Evolutionary conservation across 2,329 filamentous ascomycete genomes (phyloP).

Genomic region (Metarhizium robertsii): DNA sequence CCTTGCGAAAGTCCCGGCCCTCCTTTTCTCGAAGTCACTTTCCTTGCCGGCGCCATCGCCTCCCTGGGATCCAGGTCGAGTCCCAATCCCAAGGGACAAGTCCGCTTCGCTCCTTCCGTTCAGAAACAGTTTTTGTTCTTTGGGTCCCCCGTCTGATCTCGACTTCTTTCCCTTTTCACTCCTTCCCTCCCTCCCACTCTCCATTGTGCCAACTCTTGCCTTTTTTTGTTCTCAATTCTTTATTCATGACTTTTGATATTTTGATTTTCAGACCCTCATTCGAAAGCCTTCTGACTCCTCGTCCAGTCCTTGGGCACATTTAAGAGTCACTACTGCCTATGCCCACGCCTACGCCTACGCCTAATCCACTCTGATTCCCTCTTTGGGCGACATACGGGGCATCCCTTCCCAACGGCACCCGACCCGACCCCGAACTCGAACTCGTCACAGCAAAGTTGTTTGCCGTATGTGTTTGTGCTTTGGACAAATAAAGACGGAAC

Average conservation of each 20-base stretch:
- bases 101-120: constrained; percentile 6
- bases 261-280: not conserved
- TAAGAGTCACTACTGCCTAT: no score
- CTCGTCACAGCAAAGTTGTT: not conserved
- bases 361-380: constrained; percentile 6
- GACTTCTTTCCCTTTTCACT: constrained; percentile 5
- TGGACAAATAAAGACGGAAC: not conserved
- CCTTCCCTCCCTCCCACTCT: constrained; percentile 3
- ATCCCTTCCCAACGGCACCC: not conserved
- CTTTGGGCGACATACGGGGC: not conserved
- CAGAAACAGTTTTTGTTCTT: constrained; percentile 6
- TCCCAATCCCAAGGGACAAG: not conserved
- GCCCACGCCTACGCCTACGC: not conserved
- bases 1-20: constrained; percentile 7
- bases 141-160: constrained; percentile 6
- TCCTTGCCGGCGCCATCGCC: constrained; percentile 4
- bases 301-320: not conserved
- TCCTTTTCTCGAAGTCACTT: constrained; percentile 5
- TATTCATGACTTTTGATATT: not conserved
- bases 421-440: not conserved
- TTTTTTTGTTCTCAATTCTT: constrained; percentile 1
- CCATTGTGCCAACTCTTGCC: not conserved
- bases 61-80: not conserved
- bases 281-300: not conserved
- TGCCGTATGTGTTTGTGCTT: not conserved